phyloP scores from a whole-genome alignment of 257 asterid species.

The Solanum boliviense region DNA sequence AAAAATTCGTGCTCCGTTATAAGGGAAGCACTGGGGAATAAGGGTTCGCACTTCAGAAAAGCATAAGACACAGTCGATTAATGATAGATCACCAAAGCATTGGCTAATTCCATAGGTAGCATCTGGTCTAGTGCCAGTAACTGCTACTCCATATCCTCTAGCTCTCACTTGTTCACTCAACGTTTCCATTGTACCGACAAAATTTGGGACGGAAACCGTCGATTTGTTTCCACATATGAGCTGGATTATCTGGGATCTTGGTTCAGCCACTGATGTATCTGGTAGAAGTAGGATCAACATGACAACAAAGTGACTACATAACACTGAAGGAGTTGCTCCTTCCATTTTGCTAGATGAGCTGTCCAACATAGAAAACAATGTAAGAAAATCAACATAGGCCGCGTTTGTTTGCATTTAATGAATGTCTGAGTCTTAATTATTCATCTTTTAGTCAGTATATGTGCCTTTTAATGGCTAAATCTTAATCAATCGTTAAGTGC shows the following conservation, averaged over 20 bases:
- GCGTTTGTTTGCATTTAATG: no score
- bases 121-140: conserved; percentile 3
- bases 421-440: no score
- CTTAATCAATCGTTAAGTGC: no score
- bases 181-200: not conserved
- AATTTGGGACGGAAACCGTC: not conserved
- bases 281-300: not conserved
- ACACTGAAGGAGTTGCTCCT: not conserved
- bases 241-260: conserved; percentile 6
- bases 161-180: not conserved
- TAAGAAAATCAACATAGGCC: not conserved
- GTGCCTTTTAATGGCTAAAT: no score
- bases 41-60: conserved; percentile 4
- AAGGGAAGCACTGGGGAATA: conserved; percentile 5
- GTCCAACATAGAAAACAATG: not conserved
- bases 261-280: conserved; percentile 2
- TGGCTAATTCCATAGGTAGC: conserved; percentile 6
- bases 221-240: conserved; percentile 1
- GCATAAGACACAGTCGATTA: conserved; percentile 9
- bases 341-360: not conserved
- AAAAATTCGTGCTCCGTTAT: not conserved
- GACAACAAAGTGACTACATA: not conserved
- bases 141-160: conserved; percentile 2
- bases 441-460: no score
- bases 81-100: conserved; percentile 20